Percentiles rank a stretch among this genome's conserved stretches.
Conservation (phyloP, 768 basidiomycete species). For the Artomyces pyxidatus region DNA sequence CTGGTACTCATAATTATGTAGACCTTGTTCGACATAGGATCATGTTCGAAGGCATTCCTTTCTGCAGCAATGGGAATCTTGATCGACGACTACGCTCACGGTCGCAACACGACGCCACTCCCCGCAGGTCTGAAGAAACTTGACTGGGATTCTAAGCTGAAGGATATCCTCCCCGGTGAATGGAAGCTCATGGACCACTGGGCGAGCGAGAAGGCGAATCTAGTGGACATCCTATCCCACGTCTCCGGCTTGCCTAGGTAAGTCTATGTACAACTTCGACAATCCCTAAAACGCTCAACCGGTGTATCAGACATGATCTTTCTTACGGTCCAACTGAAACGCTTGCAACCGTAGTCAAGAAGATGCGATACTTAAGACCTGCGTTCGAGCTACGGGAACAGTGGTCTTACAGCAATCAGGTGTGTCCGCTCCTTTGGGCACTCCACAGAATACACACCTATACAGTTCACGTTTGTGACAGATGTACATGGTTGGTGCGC, state of each 20-base stretch:
- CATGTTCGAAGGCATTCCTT: slow-evolving; percentile 9
- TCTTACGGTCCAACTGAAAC: slow-evolving; percentile 3
- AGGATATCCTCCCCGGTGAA: slow-evolving; percentile 9
- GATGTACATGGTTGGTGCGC: slow-evolving; percentile 30
- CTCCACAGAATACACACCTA: background rate
- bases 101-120: slow-evolving; percentile 2
- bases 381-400: slow-evolving; percentile 29
- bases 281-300: too few species aligned
- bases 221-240: slow-evolving; percentile 27
- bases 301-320: slow-evolving; percentile 5
- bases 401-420: slow-evolving; percentile 32
- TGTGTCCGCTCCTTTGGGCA: slow-evolving; percentile 3
- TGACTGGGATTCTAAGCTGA: slow-evolving; percentile 5
- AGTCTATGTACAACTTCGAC: background rate
- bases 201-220: slow-evolving; percentile 22
- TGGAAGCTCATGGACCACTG: slow-evolving; percentile 30
- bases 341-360: slow-evolving; percentile 5
- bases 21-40: slow-evolving; percentile 7
- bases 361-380: slow-evolving; percentile 24
- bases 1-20: slow-evolving; percentile 3
- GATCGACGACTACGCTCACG: slow-evolving; percentile 7
- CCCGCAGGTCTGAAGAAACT: background rate
- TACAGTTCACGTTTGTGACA: slow-evolving; percentile 7
- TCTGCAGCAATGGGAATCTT: slow-evolving; percentile 2
- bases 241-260: slow-evolving; percentile 26